Percentiles rank a stretch among this genome's conserved stretches.
phyloP scores from a whole-genome alignment of 768 basidiomycete genomes.

The Trametes gibbosa region DNA sequence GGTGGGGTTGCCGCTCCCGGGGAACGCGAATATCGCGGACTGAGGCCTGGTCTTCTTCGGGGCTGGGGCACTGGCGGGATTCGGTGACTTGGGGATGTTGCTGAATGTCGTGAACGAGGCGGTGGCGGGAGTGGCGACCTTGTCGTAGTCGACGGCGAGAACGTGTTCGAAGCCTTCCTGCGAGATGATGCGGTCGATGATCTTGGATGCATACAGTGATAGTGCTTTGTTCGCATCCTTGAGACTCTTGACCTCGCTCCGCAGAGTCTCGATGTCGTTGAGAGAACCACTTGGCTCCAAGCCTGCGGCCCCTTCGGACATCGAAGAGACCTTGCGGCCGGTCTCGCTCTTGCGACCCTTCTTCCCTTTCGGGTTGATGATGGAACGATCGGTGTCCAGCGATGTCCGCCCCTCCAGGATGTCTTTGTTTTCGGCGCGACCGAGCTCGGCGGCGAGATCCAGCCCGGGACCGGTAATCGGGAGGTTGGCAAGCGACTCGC shows the following conservation, averaged over 20 bases:
- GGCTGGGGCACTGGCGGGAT: slow-evolving; percentile 21
- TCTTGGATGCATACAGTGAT: slow-evolving; percentile 94
- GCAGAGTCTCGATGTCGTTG: slow-evolving; percentile 71
- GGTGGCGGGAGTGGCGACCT: slow-evolving; percentile 46
- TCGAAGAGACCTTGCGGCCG: slow-evolving; percentile 31
- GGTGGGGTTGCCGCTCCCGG: slow-evolving; percentile 14
- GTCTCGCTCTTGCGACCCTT: slow-evolving; percentile 31
- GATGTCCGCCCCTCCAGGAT: slow-evolving; percentile 55
- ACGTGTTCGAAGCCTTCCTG: slow-evolving; percentile 98
- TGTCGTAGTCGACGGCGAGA: slow-evolving; percentile 88
- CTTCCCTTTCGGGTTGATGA: slow-evolving; percentile 43
- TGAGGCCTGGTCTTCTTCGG: slow-evolving; percentile 55
- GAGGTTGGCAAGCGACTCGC: slow-evolving; percentile 82
- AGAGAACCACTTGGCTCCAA: slow-evolving; percentile 42
- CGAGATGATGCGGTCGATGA: slow-evolving; percentile 94
- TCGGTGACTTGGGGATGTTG: slow-evolving; percentile 25
- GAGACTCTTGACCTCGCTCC: slow-evolving; percentile 85
- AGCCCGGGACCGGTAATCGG: slow-evolving; percentile 88
- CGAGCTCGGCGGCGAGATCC: slow-evolving; percentile 88
- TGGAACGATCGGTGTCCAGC: slow-evolving; percentile 49
- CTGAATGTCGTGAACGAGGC: slow-evolving; percentile 32
- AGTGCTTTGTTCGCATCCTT: slow-evolving; percentile 96
- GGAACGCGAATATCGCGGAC: slow-evolving; percentile 50
- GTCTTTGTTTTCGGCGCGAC: slow-evolving; percentile 88
- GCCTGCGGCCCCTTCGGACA: slow-evolving; percentile 38